Percentiles rank a stretch among this genome's conserved stretches.
Evolutionary conservation across 139 green algal genomes (phyloP).

Genomic region (Mesostigma viride): DNA sequence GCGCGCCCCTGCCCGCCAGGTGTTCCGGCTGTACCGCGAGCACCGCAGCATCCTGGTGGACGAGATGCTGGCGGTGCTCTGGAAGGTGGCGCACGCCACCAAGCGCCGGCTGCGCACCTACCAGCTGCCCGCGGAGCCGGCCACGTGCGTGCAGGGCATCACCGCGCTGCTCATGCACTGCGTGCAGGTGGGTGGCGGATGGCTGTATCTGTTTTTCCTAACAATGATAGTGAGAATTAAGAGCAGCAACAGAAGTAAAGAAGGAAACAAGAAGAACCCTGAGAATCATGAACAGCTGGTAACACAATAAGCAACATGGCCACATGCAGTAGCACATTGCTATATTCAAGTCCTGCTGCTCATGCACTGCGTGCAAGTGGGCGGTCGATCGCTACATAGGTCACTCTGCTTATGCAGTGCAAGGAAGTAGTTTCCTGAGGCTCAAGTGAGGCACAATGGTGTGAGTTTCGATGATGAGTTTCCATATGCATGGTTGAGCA

Average conservation of each 20-base stretch:
- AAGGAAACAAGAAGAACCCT: too few species aligned
- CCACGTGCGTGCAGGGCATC: slow-evolving; percentile 40
- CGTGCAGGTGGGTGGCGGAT: slow-evolving; percentile 40
- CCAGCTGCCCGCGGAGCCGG: slow-evolving; percentile 1
- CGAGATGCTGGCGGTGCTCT: slow-evolving; percentile 39
- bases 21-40: slow-evolving; percentile 31
- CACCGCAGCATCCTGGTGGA: slow-evolving; percentile 39
- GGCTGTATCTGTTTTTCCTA: slow-evolving; percentile 6
- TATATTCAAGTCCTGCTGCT: too few species aligned
- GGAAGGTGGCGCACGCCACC: slow-evolving; percentile 11
- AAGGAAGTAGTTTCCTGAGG: too few species aligned
- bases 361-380: slow-evolving; percentile 57
- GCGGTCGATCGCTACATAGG: slow-evolving; percentile 12
- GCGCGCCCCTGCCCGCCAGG: neutral
- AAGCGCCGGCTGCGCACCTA: slow-evolving; percentile 15
- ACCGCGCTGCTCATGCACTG: slow-evolving; percentile 56
- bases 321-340: too few species aligned
- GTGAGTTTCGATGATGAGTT: too few species aligned
- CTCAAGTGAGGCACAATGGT: too few species aligned
- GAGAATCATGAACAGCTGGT: too few species aligned
- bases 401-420: too few species aligned
- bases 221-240: neutral
- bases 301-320: too few species aligned
- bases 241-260: too few species aligned
- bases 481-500: too few species aligned